phyloP scores from a whole-genome alignment of 306 rosid genomes.

The Fragaria iinumae region DNA sequence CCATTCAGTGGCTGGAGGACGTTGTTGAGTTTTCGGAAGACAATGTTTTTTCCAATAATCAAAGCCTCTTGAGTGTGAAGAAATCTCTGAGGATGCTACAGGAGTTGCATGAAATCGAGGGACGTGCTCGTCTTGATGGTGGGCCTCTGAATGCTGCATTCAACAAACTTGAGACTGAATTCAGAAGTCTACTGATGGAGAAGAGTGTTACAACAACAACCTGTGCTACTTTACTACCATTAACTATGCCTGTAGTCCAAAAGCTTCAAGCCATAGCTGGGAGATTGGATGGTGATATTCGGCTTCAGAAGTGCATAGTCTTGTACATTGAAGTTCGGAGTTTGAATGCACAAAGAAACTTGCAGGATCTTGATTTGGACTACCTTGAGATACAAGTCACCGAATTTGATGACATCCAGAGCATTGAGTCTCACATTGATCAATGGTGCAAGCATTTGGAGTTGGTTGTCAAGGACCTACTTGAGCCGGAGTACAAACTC shows the following conservation, averaged over 20 bases:
- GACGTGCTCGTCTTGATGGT: slow-evolving; percentile 41
- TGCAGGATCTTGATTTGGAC: slow-evolving; percentile 60
- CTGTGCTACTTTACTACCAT: slow-evolving; percentile 23
- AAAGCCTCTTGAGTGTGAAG: slow-evolving; percentile 42
- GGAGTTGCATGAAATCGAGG: slow-evolving; percentile 46
- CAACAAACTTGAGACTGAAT: slow-evolving; percentile 64
- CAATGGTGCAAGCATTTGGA: slow-evolving; percentile 70
- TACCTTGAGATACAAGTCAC: slow-evolving; percentile 50
- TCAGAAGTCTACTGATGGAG: slow-evolving; percentile 47
- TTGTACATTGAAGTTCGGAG: slow-evolving; percentile 58
- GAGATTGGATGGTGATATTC: slow-evolving; percentile 49
- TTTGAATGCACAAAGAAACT: slow-evolving; percentile 44
- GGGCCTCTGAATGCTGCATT: slow-evolving; percentile 70
- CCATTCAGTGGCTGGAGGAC: slow-evolving; percentile 60
- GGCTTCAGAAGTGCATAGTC: slow-evolving; percentile 48
- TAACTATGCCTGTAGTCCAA: slow-evolving; percentile 37
- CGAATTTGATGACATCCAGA: slow-evolving; percentile 33
- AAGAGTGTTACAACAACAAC: slow-evolving; percentile 27
- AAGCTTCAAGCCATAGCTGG: slow-evolving; percentile 51
- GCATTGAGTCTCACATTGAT: slow-evolving; percentile 43
- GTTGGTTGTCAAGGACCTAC: slow-evolving; percentile 49
- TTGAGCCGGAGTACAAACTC: slow-evolving; percentile 51
- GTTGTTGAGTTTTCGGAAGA: slow-evolving; percentile 44
- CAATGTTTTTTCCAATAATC: slow-evolving; percentile 32
- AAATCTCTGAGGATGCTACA: slow-evolving; percentile 45